These are phyloP conservation scores for Backusella mclennaniae DNA, from an alignment of 192 early-diverging fungal species.

Conservation along the genomic window DNA sequence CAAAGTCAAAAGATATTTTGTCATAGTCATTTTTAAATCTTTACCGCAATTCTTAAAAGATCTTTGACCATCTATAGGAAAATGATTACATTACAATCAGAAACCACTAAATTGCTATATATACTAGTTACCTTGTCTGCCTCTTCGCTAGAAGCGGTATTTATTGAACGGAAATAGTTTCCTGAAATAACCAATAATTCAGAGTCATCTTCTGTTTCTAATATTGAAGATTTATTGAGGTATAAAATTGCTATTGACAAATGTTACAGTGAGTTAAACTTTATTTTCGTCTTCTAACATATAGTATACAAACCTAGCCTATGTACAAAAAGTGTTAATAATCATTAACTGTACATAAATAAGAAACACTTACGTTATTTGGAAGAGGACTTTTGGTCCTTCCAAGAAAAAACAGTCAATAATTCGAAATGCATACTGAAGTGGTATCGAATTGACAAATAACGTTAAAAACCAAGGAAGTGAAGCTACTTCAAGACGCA, in stretches of 20 bases:
- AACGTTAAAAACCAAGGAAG: constrained; percentile 97
- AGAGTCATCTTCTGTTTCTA: constrained; percentile 71
- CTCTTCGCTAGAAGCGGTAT: constrained; percentile 46
- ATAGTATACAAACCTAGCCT: not conserved
- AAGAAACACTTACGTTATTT: constrained; percentile 63
- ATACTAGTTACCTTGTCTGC: not conserved
- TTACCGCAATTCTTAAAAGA: constrained; percentile 73
- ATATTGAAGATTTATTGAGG: constrained; percentile 75
- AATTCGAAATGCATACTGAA: constrained; percentile 83
- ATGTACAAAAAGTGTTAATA: not conserved
- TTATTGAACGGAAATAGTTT: constrained; percentile 80
- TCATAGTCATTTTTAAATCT: not conserved
- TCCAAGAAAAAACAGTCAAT: constrained; percentile 98
- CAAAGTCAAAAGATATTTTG: not conserved
- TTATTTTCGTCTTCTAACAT: not conserved
- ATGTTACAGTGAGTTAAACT: not conserved
- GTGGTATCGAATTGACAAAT: constrained; percentile 95
- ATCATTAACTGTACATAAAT: not conserved
- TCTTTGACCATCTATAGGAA: constrained; percentile 72
- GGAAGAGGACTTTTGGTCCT: constrained; percentile 92
- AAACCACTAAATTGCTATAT: not conserved
- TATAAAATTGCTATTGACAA: constrained; percentile 75
- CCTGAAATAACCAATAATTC: constrained; percentile 81
- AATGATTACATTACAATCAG: not conserved
- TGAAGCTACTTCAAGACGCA: constrained; percentile 95